Percentiles rank a stretch among this genome's conserved stretches.
These are phyloP conservation scores for Triangularia verruculosa DNA, from an alignment of 2,329 filamentous ascomycete species.

Conservation along the genomic window DNA sequence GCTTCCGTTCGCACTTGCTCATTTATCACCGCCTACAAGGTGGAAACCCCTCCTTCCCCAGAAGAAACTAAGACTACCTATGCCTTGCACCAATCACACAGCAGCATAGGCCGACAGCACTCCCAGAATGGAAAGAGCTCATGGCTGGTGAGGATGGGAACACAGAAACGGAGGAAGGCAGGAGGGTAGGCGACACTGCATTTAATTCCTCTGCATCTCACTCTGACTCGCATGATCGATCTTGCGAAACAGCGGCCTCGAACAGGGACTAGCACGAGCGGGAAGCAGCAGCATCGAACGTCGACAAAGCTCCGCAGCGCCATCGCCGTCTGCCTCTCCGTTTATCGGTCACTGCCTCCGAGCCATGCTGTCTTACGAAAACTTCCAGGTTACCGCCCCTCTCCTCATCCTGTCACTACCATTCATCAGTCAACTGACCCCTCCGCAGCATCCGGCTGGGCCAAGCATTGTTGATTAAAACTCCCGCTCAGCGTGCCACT, in stretches of 20 bases:
- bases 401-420: not conserved
- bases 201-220: constrained; percentile 12
- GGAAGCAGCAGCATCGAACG: constrained; percentile 1
- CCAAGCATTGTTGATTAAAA: constrained; percentile 1
- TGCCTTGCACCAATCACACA: not conserved
- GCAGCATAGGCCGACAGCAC: not conserved
- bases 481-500: not conserved
- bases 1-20: not conserved
- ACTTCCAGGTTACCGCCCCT: not conserved
- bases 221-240: constrained; percentile 21
- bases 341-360: not conserved
- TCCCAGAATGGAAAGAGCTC: not conserved
- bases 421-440: not conserved
- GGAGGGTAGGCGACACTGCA: not conserved
- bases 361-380: not conserved
- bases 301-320: not conserved
- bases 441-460: not conserved
- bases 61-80: not conserved
- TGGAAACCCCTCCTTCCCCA: not conserved
- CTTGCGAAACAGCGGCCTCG: constrained; percentile 4
- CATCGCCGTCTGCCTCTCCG: not conserved
- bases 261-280: not conserved
- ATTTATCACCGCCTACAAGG: not conserved
- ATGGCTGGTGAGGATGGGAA: not conserved
- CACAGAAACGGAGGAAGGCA: not conserved